These are phyloP conservation scores for Dactylorhiza incarnata DNA, from an alignment of 106 monocot genomes.

Conservation along the genomic window DNA sequence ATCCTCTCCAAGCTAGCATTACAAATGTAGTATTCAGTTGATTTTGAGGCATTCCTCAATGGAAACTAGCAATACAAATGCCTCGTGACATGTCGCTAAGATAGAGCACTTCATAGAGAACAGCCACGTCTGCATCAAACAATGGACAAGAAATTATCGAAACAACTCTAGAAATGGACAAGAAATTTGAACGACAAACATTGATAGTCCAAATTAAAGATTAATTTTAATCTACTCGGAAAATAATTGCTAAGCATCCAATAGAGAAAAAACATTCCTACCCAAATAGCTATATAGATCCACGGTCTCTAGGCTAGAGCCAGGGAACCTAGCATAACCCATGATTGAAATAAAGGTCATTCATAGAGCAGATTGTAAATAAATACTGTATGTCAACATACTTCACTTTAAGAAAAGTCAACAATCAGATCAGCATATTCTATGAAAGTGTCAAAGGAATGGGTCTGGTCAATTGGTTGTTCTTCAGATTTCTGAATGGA, in stretches of 20 bases:
- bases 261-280: background rate
- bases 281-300: background rate
- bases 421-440: too few relatives aligned
- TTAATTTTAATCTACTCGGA: background rate
- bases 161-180: background rate
- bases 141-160: slow-evolving; percentile 31
- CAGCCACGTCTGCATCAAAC: slow-evolving; percentile 84
- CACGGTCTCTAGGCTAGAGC: background rate
- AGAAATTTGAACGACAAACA: background rate
- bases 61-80: slow-evolving; percentile 89
- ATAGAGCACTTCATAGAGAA: slow-evolving; percentile 95
- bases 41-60: too few relatives aligned
- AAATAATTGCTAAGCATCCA: background rate
- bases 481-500: too few relatives aligned
- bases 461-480: too few relatives aligned
- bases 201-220: background rate
- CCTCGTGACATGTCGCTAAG: slow-evolving; percentile 95
- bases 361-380: background rate
- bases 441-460: too few relatives aligned
- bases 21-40: too few relatives aligned
- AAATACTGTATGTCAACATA: background rate
- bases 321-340: background rate
- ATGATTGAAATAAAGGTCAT: background rate
- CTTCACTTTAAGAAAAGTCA: background rate
- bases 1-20: too few relatives aligned